Evolutionary conservation across 2,329 filamentous ascomycete genomes (phyloP), one percentile per base, ranked within the genome.

Genomic region (Stemphylium lycopersici): DNA sequence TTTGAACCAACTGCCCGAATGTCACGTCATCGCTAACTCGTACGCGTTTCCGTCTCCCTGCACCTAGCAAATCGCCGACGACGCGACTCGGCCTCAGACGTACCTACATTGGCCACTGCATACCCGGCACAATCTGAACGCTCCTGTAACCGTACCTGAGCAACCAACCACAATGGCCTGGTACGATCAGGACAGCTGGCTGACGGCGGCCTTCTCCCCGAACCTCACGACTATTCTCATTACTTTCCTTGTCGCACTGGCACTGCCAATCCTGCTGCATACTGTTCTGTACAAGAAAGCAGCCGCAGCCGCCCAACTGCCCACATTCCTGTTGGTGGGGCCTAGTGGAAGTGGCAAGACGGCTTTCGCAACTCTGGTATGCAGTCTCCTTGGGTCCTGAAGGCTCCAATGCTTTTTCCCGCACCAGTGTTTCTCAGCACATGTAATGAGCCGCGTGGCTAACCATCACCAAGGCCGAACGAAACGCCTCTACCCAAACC

Each of bases 331-430:
- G 8, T 84, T 96, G 38, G 74, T 93, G 43, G 95, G 95, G 1
- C 91, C 93, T 13, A 87, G 88, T 51, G 90, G 88, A 59, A 84
- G 86, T 44, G 95, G 95, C 68, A 99, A 98, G 80, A 98, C 95
- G 0, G 84, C 90, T 7, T 85, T 98, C 31, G 79, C 92, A n/a
- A 92, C 91, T 18, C 83, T 95, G 65, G 87, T 90, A 80, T 58
- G 78, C 15, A 29, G 13, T 13, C 18, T 38, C n/a, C 40, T 10
- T 13, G 13, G 2, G 11, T 18, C 20, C 26, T 22, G 29, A 7
- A 12, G 34, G 29, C 22, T 10, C 6, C 29, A 33, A 26, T 24
- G 33, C 8, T 13, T 31, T 31, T n/a, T 15, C 16, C 11, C 7
- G 29, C 11, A 5, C 26, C 10, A 32, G 41, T 6, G 7, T 4